A percentile compares a stretch with the other conserved stretches of the same genome.
Conservation (phyloP, 176 grass and related monocot genomes). For the Hordeum vulgare region MorexV3_pseudomolecules_assembly NC_058521.1:582185520-582186019, state of each 20-base stretch:
- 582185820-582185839: too few species aligned
- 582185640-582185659: too few species aligned
- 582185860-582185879: not conserved
- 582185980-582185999: not conserved
- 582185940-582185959: not conserved
- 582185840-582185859: too few species aligned
- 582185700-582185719: too few species aligned
- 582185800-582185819: too few species aligned
- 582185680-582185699: too few species aligned
- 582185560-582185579: not conserved
- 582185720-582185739: not conserved
- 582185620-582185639: too few species aligned
- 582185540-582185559: not conserved
- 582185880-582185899: not conserved
- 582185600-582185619: too few species aligned
- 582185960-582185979: not conserved
- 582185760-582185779: not conserved
- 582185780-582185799: too few species aligned
- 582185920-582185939: not conserved
- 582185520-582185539: not conserved
- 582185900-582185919: not conserved
- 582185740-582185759: not conserved
- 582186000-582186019: slow-evolving; percentile 19
- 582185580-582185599: not conserved
- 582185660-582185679: too few species aligned